Evolutionary conservation across 2,329 filamentous ascomycete species (phyloP), one percentile per base, ranked within the genome.

Genomic region (Fusarium redolens): DNA sequence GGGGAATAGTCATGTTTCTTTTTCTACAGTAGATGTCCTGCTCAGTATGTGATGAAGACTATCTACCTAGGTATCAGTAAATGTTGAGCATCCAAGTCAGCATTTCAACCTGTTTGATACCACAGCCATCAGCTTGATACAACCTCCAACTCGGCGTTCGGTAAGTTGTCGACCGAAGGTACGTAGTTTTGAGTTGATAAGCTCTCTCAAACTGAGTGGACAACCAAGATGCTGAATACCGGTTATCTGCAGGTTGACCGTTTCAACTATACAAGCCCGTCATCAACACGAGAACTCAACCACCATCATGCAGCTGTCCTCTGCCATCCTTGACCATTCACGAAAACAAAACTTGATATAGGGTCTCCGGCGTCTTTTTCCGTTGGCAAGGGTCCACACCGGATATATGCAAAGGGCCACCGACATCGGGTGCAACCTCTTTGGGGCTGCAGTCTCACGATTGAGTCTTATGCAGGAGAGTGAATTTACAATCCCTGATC

Each of bases 191-290:
- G 38, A 45, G 22, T 54, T 44, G 65, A 73, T 67, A 70, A 71
- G 62, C 33, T 56, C 28, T 45, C 43, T 35, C 18, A 43, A 22
- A 47, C 31, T 51, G 25, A 61, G 61, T 71, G 70, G 61, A 62
- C 41, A 55, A 35, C 14, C 15, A 25, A 52, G 20, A 52, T 35
- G 45, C 43, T 51, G 20, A 60, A 61, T 50, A 48, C 58, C 52
- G 61, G 55, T 55, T 58, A 56, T 55, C 61, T 73, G 57, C 69
- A 67, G 45, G 31, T 41, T 50, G 30, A 30, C 43, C 52, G 63
- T 73, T 67, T 62, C 66, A 68, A 57, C 47, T 35, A 56, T 31
- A 55, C 38, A 51, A 54, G 56, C 30, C 68, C 59, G 66, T 72
- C 63, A 73, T 62, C 44, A 57, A 68, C 54, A 60, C 33, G 35